Conservation (phyloP, 345 rosid genomes). For the Eucalyptus marginata region DNA sequence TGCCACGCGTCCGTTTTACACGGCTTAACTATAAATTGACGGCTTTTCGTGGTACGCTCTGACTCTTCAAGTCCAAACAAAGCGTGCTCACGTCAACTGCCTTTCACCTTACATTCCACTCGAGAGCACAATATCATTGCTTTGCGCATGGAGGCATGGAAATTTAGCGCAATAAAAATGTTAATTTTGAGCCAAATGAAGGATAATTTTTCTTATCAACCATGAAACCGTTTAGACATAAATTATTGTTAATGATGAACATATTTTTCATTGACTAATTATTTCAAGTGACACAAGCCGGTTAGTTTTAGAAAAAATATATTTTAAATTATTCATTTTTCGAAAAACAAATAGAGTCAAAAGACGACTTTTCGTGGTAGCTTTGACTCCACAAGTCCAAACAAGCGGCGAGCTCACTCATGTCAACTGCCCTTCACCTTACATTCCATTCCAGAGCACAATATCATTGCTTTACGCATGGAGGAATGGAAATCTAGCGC, state of each 20-base stretch:
- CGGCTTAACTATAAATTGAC: no score
- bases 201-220: background rate
- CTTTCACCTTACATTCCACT: background rate
- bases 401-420: no score
- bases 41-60: background rate
- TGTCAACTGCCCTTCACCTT: background rate
- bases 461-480: no score
- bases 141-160: background rate
- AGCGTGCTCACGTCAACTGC: no score
- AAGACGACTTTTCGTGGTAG: no score
- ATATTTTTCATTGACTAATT: background rate
- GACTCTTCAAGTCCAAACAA: no score
- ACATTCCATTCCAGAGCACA: background rate
- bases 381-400: background rate
- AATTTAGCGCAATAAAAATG: rapidly evolving
- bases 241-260: rapidly evolving
- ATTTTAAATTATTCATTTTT: no score
- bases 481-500: background rate
- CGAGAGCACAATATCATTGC: background rate
- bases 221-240: background rate
- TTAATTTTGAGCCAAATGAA: background rate
- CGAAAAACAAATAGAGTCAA: background rate
- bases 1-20: no score
- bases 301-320: no score
- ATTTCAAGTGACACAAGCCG: background rate